Evolutionary conservation across 2,329 filamentous ascomycete genomes (phyloP), one percentile per base, ranked within the genome.

Genomic region (Talaromyces piceae): DNA sequence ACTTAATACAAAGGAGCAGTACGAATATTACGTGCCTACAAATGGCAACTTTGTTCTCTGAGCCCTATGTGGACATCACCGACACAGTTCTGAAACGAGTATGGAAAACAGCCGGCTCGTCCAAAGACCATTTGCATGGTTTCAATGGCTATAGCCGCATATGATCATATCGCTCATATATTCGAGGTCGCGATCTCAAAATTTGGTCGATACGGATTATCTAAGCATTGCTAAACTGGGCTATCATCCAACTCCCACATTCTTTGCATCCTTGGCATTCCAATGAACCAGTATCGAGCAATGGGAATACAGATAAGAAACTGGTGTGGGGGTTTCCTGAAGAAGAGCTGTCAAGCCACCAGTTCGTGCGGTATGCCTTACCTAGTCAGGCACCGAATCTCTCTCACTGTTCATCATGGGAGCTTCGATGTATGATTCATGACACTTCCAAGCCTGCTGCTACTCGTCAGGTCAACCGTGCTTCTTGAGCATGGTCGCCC

Each of bases 391-490:
- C 20, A 18, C 25, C 3, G 20, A 16, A 23, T 23, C 39, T 11
- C 39, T 23, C 23, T 6, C 20, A 13, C 13, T 11, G 18, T 43
- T 12, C 39, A 43, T 22, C 31, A 45, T 41, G 22, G 26, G 22
- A 41, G 37, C 33, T 37, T 33, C 27, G 16, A 41, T 41, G 39
- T 9, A 23, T 13, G 13, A 54, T 54, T 58, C 59, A 67, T 69
- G 66, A 68, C 65, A 65, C 58, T 62, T 69, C 68, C 62, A 69
- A 53, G 61, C 33, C 31, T 43, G 27, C 20, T 44, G 44, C 12
- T 16, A 41, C 12, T 31, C 25, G 25, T 27, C 48, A 23, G 41
- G 37, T 28, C 47, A 46, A 47, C 28, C 39, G 47, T 39, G 48
- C 28, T 11, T 30, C 31, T 8, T 41, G 27, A 13, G 37, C 41